Evolutionary conservation across 768 basidiomycete species (phyloP).

Genomic region (Leccinum barrowsii): DNA sequence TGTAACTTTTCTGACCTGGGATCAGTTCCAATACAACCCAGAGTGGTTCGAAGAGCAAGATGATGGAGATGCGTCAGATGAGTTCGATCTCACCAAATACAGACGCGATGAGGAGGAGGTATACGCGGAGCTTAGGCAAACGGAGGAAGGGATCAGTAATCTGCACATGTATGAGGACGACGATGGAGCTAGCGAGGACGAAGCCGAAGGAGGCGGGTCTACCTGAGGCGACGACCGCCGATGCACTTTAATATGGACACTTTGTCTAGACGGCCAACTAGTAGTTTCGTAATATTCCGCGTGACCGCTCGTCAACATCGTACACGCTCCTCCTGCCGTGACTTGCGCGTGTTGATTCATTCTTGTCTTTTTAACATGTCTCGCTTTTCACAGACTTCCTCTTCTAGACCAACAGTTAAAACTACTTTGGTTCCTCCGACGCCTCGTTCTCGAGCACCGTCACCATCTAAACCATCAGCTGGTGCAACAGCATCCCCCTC

Average conservation of each 20-base stretch:
- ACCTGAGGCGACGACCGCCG: slow-evolving; percentile 1
- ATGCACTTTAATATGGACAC: not conserved
- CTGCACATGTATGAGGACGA: slow-evolving; percentile 24
- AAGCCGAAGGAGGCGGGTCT: not conserved
- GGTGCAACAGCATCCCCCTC: slow-evolving; percentile 22
- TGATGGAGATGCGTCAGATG: slow-evolving; percentile 41
- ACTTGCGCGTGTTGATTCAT: slow-evolving; percentile 2
- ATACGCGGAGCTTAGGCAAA: slow-evolving; percentile 25
- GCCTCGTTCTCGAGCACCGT: slow-evolving; percentile 31
- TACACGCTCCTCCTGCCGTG: not conserved
- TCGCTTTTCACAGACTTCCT: slow-evolving; percentile 36
- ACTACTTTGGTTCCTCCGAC: slow-evolving; percentile 26
- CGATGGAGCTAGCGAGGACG: slow-evolving; percentile 8
- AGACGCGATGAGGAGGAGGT: slow-evolving; percentile 38
- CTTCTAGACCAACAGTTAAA: slow-evolving; percentile 32
- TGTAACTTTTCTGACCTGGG: slow-evolving; percentile 7
- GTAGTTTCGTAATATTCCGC: slow-evolving; percentile 19
- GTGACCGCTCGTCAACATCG: slow-evolving; percentile 5
- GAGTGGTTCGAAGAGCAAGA: slow-evolving; percentile 88
- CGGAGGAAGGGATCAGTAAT: slow-evolving; percentile 14
- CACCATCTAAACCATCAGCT: slow-evolving; percentile 29
- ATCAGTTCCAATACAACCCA: slow-evolving; percentile 91
- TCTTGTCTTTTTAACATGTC: slow-evolving; percentile 32
- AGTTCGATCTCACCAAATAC: slow-evolving; percentile 60
- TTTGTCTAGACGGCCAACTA: not conserved